phyloP scores from a whole-genome alignment of 805 yeast species.

The Metschnikowia vanudenii region DNA sequence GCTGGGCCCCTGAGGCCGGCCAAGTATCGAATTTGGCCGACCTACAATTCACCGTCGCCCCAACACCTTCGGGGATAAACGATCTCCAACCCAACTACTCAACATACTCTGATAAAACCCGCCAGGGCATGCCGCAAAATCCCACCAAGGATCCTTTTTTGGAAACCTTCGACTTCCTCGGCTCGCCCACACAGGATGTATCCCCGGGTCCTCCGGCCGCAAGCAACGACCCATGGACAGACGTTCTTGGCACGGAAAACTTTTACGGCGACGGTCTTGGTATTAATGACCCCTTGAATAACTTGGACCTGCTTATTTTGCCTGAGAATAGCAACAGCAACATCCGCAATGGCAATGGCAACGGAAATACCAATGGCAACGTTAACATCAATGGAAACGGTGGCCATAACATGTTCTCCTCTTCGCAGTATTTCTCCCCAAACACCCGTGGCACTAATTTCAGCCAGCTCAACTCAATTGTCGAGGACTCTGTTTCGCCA shows the following conservation, averaged over 20 bases:
- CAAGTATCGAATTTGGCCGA: constrained; percentile 6
- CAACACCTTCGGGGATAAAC: constrained; percentile 1
- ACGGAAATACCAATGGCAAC: not conserved
- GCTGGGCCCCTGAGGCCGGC: constrained; percentile 2
- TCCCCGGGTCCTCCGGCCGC: constrained; percentile 10
- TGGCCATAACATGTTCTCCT: constrained; percentile 24
- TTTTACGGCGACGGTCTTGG: constrained; percentile 10
- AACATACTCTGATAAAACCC: constrained; percentile 1
- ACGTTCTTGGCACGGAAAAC: constrained; percentile 5
- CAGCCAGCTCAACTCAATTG: constrained; percentile 32
- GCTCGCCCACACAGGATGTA: constrained; percentile 16
- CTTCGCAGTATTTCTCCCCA: constrained; percentile 44
- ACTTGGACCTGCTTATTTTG: constrained; percentile 39
- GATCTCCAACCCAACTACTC: constrained; percentile 5
- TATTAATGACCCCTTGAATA: constrained; percentile 17
- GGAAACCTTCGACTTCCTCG: constrained; percentile 20
- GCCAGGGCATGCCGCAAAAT: not conserved
- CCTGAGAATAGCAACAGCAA: constrained; percentile 21
- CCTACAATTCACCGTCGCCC: constrained; percentile 10
- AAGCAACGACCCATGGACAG: constrained; percentile 5
- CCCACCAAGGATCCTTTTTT: constrained; percentile 14
- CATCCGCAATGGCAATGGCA: too few relatives aligned
- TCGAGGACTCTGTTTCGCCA: constrained; percentile 26
- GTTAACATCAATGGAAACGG: constrained; percentile 3
- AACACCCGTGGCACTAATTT: constrained; percentile 26